phyloP scores from a whole-genome alignment of 345 rosid genomes.

The Microthlaspi erraticum region DNA sequence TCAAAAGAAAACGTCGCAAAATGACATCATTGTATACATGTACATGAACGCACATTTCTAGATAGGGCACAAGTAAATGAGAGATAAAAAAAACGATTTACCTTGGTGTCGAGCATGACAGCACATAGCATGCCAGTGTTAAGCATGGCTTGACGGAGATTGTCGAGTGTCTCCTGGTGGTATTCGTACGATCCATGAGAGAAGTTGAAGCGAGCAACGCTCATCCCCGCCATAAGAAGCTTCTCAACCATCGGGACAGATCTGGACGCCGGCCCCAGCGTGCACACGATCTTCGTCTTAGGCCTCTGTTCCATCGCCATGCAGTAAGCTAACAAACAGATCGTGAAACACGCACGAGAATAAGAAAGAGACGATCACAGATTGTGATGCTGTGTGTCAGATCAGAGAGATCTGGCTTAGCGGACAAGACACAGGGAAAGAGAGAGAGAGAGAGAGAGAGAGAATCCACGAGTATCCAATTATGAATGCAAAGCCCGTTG shows the following conservation, averaged over 20 bases:
- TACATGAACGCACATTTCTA: background rate
- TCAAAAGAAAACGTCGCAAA: too few species aligned
- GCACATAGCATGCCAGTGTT: constrained; percentile 93
- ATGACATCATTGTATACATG: too few species aligned
- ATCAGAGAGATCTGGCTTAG: constrained; percentile 47
- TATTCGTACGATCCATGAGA: constrained; percentile 96
- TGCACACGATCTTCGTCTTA: constrained; percentile 96
- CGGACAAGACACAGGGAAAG: constrained; percentile 34
- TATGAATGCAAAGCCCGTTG: too few species aligned
- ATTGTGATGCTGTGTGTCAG: constrained; percentile 16
- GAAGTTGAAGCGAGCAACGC: constrained; percentile 96
- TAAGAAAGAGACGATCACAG: background rate
- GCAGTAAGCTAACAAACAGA: too few species aligned
- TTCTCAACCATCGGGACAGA: constrained; percentile 82
- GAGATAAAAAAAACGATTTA: constrained; percentile 22
- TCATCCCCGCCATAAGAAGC: constrained; percentile 90
- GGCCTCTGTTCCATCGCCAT: constrained; percentile 59
- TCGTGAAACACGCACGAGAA: too few species aligned
- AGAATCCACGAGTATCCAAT: too few species aligned
- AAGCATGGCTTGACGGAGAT: constrained; percentile 80
- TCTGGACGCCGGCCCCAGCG: constrained; percentile 90
- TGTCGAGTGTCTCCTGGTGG: constrained; percentile 92
- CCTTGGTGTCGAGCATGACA: constrained; percentile 99
- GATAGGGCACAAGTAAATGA: background rate
- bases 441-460: constrained; percentile 24